phyloP scores from a whole-genome alignment of 768 basidiomycete species.

The Fibroporia radiculosa region DNA sequence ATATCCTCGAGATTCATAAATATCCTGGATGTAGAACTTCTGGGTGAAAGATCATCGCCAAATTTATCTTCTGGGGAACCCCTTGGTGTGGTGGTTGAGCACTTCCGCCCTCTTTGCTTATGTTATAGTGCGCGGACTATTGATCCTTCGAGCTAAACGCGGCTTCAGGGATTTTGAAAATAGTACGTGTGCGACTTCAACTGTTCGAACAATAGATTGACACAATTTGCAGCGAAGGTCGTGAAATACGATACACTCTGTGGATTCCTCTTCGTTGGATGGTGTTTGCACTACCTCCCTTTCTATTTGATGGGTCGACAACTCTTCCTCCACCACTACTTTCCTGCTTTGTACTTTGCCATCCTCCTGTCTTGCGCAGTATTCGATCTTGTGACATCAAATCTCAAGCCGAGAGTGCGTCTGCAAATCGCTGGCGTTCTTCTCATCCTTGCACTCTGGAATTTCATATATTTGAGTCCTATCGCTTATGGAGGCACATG shows the following conservation, averaged over 20 bases:
- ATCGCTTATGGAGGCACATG: slow-evolving; percentile 79
- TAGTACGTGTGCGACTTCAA: slow-evolving; percentile 44
- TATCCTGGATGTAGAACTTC: slow-evolving; percentile 60
- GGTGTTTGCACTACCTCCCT: slow-evolving; percentile 90
- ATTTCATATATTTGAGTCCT: slow-evolving; percentile 73
- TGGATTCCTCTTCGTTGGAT: slow-evolving; percentile 87
- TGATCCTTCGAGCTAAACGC: slow-evolving; percentile 84
- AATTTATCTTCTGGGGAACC: slow-evolving; percentile 93
- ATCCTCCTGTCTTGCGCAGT: slow-evolving; percentile 67
- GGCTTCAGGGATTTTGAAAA: slow-evolving; percentile 90
- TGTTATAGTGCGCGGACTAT: slow-evolving; percentile 58
- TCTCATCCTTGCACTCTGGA: slow-evolving; percentile 66
- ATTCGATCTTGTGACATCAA: slow-evolving; percentile 83
- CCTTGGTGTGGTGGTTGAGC: slow-evolving; percentile 87
- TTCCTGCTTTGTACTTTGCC: slow-evolving; percentile 94
- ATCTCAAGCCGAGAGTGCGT: slow-evolving; percentile 65
- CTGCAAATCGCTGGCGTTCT: slow-evolving; percentile 76
- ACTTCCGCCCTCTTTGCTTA: slow-evolving; percentile 67
- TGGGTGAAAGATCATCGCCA: slow-evolving; percentile 97
- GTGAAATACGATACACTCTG: slow-evolving; percentile 89
- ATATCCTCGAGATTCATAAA: slow-evolving; percentile 4
- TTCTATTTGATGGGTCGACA: slow-evolving; percentile 98
- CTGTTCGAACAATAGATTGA: slow-evolving; percentile 1
- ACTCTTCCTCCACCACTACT: slow-evolving; percentile 96
- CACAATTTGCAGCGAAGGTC: slow-evolving; percentile 59